Evolutionary conservation across 768 basidiomycete species (phyloP), one percentile per base, ranked within the genome.

Genomic region (Trametes coccinea): DNA sequence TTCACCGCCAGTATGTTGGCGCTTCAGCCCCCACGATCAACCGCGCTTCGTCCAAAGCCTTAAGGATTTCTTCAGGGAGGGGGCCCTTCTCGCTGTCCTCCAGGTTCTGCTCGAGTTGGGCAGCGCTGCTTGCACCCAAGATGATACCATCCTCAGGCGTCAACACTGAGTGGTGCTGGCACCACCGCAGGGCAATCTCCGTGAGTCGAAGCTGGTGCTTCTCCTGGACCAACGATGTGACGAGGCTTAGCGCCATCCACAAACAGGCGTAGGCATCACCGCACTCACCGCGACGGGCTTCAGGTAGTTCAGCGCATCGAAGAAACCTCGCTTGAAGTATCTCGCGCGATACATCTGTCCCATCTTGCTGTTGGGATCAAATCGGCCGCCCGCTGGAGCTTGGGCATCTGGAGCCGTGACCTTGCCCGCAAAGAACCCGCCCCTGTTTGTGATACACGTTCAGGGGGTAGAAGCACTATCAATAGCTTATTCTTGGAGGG

Each of bases 151-250:
- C 82, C 30, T 62, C 52, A 0, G 72, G 71, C 34, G 66, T 77
- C 51, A 87, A 67, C 2, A 74, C 59, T 5, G 81, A 82, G 62
- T 87, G 85, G 59, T 87, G 80, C 54, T 84, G 81, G 53, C 81
- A 75, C 86, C 86, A 88, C n/a, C 86, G 77, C 49, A 86, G 72
- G 1, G 85, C 83, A 3, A 84, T 77, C 71, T 87, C 84, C 2
- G 79, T 75, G 58, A 84, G 72, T 0, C 79, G 78, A 3, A 87
- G 68, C 45, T 71, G 63, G 61, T 85, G 74, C 51, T 77, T 80
- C 39, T 78, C 78, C 79, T 80, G 56, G 10, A 39, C 41, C 5
- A 41, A 27, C 14, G 27, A 29, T 5, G 17, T 45, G 17, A 43
- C 30, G 17, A 37, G 10, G n/a, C 37, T 56, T 44, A 56, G 45